Conservation (phyloP, 2,329 filamentous ascomycete species). For the Cladobotryum protrusum region DNA sequence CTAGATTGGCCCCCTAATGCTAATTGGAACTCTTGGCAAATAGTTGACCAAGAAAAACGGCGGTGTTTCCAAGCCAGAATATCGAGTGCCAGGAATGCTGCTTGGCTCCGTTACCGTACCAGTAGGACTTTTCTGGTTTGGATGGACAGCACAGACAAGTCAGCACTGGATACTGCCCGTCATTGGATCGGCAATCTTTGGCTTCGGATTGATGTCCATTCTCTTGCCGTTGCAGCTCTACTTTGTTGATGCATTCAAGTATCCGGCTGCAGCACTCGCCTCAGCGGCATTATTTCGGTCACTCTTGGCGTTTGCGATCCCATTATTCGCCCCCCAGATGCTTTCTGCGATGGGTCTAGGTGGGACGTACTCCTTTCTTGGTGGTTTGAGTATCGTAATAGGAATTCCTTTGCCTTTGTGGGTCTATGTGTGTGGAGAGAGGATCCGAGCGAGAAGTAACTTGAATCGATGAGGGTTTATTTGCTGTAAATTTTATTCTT, state of each 20-base stretch:
- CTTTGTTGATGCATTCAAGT: neutral
- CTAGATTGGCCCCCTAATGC: neutral
- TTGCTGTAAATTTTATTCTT: too few species aligned
- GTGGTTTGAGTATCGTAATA: slow-evolving; percentile 2
- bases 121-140: slow-evolving; percentile 26
- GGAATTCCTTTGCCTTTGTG: neutral
- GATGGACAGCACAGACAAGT: slow-evolving; percentile 16
- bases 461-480: neutral
- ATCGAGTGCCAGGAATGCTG: slow-evolving; percentile 22
- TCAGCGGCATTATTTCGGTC: slow-evolving; percentile 5
- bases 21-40: neutral
- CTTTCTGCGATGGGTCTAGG: slow-evolving; percentile 4
- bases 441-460: slow-evolving; percentile 1
- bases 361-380: slow-evolving; percentile 7
- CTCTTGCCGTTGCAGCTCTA: slow-evolving; percentile 7
- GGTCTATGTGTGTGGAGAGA: slow-evolving; percentile 5
- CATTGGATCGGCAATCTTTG: slow-evolving; percentile 32
- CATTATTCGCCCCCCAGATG: slow-evolving; percentile 9
- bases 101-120: slow-evolving; percentile 41
- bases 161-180: slow-evolving; percentile 22
- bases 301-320: slow-evolving; percentile 8
- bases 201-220: slow-evolving; percentile 4
- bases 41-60: slow-evolving; percentile 17
- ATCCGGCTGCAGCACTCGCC: slow-evolving; percentile 1
- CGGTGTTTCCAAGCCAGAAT: slow-evolving; percentile 26